phyloP scores from a whole-genome alignment of 139 green algal genomes.

The Chlorella sp. region DNA sequence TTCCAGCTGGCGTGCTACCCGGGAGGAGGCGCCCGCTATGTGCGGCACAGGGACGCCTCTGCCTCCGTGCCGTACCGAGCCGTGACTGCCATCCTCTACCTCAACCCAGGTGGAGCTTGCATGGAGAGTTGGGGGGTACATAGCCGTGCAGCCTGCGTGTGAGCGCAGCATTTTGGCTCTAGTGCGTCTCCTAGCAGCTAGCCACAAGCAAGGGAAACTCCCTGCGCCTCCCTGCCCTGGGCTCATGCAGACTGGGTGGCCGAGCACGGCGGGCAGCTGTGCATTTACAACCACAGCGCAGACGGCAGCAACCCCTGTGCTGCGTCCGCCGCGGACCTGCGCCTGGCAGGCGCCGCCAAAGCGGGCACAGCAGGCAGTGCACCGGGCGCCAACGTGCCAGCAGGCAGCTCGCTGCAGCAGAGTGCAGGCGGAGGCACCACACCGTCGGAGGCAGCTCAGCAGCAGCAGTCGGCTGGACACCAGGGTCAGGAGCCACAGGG shows the following conservation, averaged over 20 bases:
- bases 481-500: neutral
- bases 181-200: too few species aligned
- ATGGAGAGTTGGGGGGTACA: too few species aligned
- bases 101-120: constrained; percentile 54
- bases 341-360: neutral
- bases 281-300: constrained; percentile 8
- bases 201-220: too few species aligned
- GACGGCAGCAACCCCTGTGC: neutral
- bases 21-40: constrained; percentile 67
- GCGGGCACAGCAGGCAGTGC: neutral
- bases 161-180: too few species aligned
- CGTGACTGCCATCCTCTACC: constrained; percentile 76
- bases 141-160: too few species aligned
- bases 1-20: constrained; percentile 78
- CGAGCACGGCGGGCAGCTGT: constrained; percentile 1
- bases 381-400: neutral
- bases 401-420: too few species aligned
- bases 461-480: neutral
- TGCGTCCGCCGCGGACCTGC: constrained; percentile 7
- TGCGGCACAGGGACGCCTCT: constrained; percentile 69
- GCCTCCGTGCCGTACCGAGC: constrained; percentile 43
- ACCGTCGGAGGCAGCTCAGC: neutral
- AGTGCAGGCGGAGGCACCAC: neutral
- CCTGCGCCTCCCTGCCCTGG: neutral
- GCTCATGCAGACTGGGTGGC: constrained; percentile 12